Conservation (phyloP, 139 green algal species). For the Asterochloris erici region DNA sequence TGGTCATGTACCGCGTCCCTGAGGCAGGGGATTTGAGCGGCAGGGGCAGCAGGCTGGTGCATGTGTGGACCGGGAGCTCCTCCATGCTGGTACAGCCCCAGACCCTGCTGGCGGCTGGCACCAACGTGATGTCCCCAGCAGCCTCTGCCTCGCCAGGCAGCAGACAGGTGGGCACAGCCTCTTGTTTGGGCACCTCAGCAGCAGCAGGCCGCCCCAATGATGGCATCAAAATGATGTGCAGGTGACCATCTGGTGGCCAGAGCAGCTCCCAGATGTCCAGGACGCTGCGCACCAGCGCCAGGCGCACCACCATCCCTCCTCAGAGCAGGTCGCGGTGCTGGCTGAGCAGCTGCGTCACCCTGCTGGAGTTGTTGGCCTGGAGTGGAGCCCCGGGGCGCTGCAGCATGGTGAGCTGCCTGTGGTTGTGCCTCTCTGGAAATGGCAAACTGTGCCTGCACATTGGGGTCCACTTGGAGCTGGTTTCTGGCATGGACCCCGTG, state of each 20-base stretch:
- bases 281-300: background rate
- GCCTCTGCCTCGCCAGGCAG: conserved; percentile 33
- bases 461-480: no score
- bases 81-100: conserved; percentile 20
- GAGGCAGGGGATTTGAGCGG: background rate
- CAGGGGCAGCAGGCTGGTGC: background rate
- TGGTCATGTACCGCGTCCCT: conserved; percentile 24
- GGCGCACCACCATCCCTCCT: background rate
- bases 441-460: no score
- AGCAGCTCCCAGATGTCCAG: background rate
- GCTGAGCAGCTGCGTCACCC: conserved; percentile 30
- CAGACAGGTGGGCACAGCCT: background rate
- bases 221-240: conserved; percentile 1
- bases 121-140: conserved; percentile 27
- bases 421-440: background rate
- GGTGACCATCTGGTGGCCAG: conserved; percentile 55
- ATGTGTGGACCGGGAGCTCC: background rate
- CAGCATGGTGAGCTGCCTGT: background rate
- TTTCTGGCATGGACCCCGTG: no score
- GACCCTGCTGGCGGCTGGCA: conserved; percentile 40
- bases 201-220: no score
- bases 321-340: background rate
- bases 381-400: conserved; percentile 30
- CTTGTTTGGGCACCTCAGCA: no score
- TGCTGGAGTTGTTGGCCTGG: conserved; percentile 5